Conservation (phyloP, 2,329 filamentous ascomycete species). For the Chaetomium sp. region DNA sequence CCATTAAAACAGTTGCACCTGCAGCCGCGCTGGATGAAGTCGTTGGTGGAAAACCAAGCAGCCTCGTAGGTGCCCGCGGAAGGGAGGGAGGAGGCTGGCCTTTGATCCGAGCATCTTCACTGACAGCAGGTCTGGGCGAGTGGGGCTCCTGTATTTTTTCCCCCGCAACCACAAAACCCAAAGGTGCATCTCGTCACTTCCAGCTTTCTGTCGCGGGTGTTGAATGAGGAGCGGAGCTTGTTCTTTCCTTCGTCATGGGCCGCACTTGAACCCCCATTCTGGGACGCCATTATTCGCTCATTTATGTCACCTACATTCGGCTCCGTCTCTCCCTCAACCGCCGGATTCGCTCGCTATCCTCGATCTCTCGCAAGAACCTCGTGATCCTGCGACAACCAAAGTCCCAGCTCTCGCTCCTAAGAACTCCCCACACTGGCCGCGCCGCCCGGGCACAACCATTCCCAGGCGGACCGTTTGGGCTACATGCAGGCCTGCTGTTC, state of each 20-base stretch:
- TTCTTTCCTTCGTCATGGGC: constrained; percentile 16
- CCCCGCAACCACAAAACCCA: constrained; percentile 3
- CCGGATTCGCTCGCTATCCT: neutral
- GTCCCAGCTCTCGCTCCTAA: too few relatives aligned
- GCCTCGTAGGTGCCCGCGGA: neutral
- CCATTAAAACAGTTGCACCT: neutral
- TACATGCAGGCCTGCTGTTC: too few relatives aligned
- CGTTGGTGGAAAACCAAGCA: neutral
- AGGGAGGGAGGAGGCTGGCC: neutral
- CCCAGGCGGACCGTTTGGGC: too few relatives aligned
- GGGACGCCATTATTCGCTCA: constrained; percentile 7
- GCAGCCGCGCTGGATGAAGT: neutral
- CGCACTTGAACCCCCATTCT: constrained; percentile 15
- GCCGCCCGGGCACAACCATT: neutral
- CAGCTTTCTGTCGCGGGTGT: constrained; percentile 2
- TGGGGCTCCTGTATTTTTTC: constrained; percentile 12
- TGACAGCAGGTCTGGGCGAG: too few relatives aligned
- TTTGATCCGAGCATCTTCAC: neutral
- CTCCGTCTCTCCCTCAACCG: neutral
- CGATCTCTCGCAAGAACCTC: neutral
- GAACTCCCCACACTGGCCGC: too few relatives aligned
- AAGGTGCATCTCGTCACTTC: constrained; percentile 1
- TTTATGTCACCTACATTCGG: neutral
- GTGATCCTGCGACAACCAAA: neutral
- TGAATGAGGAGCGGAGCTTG: constrained; percentile 11